phyloP scores from a whole-genome alignment of 495 filamentous ascomycete species.

The Daldinia childiae region DNA sequence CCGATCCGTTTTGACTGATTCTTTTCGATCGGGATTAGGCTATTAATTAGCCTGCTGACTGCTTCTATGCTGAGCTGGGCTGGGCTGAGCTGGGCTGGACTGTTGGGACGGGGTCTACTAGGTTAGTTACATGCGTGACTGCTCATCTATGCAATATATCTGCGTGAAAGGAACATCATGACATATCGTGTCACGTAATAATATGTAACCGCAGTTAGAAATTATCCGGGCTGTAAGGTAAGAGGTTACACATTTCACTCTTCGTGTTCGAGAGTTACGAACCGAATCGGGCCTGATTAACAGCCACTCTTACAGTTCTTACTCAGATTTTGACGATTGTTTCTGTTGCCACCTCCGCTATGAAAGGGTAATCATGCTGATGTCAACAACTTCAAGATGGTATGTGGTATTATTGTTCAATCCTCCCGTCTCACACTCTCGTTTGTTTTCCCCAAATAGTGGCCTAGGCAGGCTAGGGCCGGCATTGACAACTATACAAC shows the following conservation, averaged over 20 bases:
- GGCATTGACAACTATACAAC: not conserved
- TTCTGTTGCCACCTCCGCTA: not conserved
- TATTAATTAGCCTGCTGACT: not conserved
- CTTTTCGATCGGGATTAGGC: not conserved
- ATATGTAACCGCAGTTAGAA: not conserved
- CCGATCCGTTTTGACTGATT: not conserved
- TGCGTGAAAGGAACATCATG: not conserved
- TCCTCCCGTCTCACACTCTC: not conserved
- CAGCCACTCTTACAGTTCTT: not conserved
- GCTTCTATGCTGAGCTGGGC: no score
- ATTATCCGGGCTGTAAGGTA: not conserved
- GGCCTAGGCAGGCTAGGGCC: not conserved
- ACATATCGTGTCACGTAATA: not conserved
- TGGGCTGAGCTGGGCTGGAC: not conserved
- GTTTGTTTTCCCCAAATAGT: not conserved
- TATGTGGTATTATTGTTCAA: no score
- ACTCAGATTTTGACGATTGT: not conserved
- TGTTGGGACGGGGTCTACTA: not conserved
- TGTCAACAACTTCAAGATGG: not conserved
- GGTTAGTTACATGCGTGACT: not conserved
- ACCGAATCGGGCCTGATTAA: not conserved
- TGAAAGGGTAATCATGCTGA: not conserved
- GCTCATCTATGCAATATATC: not conserved
- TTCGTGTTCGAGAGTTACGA: not conserved
- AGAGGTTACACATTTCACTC: conserved; percentile 1